Conservation (phyloP, 106 monocot species). For the Dendrobium huoshanense region DNA sequence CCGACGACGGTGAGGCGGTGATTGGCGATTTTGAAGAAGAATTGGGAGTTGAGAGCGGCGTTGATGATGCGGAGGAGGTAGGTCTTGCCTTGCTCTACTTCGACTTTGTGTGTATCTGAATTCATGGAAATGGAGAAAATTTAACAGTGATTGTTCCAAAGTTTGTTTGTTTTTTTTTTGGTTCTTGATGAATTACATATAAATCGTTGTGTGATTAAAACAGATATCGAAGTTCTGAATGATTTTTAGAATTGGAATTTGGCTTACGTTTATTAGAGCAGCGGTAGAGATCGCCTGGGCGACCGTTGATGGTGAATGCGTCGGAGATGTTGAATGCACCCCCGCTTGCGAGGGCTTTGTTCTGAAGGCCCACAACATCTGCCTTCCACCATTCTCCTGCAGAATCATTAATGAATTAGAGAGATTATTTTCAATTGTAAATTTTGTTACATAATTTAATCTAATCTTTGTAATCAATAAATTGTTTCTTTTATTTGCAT, state of each 20-base stretch:
- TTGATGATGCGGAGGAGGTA: conserved; percentile 84
- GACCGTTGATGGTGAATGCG: conserved; percentile 80
- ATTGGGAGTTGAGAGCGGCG: conserved; percentile 66
- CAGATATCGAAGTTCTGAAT: background rate
- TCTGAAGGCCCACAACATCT: conserved; percentile 41
- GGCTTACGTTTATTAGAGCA: conserved; percentile 41
- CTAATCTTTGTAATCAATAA: too few relatives aligned
- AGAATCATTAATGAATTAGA: background rate
- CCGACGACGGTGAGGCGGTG: conserved; percentile 67
- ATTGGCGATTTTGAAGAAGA: conserved; percentile 79
- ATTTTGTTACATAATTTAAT: too few relatives aligned
- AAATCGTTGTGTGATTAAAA: background rate
- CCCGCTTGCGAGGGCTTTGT: conserved; percentile 23
- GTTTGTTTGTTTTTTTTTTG: background rate
- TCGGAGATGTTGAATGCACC: conserved; percentile 30
- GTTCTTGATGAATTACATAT: background rate
- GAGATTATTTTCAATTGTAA: too few relatives aligned
- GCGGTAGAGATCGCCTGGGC: conserved; percentile 49
- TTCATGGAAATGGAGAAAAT: background rate
- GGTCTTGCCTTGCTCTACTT: conserved; percentile 38
- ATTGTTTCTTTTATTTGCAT: too few relatives aligned
- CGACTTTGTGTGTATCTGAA: conserved; percentile 47
- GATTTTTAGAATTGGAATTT: background rate
- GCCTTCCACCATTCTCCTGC: conserved; percentile 86
- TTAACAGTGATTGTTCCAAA: background rate